Conservation (phyloP, 495 filamentous ascomycete genomes). For the Terfezia boudieri region DNA sequence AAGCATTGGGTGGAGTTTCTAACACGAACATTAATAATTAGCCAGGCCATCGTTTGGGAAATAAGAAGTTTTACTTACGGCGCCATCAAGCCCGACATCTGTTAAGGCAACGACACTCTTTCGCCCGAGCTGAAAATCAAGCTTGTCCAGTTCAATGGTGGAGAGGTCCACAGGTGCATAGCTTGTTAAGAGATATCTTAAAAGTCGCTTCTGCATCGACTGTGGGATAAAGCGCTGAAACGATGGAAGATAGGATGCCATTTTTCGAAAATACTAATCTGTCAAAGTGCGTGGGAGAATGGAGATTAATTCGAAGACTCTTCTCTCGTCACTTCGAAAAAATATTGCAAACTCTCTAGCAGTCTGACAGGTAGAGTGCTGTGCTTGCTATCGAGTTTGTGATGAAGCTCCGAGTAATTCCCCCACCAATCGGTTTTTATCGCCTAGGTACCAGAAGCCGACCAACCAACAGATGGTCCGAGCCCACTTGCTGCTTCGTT, state of each 20-base stretch:
- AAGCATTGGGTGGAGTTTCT: constrained; percentile 10
- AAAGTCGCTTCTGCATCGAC: constrained; percentile 57
- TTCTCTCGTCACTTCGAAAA: no score
- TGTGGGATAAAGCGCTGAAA: constrained; percentile 36
- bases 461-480: no score
- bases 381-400: no score
- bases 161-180: constrained; percentile 65
- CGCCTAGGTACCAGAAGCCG: no score
- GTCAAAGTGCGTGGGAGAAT: no score
- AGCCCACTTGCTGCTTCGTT: no score
- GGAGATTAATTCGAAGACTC: no score
- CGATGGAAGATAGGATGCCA: constrained; percentile 15
- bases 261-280: background rate
- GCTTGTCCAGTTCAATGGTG: constrained; percentile 51
- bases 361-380: no score
- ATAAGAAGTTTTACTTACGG: constrained; percentile 26
- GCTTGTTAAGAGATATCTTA: constrained; percentile 59
- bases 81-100: constrained; percentile 46
- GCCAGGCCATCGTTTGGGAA: background rate
- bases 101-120: constrained; percentile 56
- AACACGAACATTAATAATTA: background rate
- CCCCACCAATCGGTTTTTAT: no score
- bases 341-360: no score
- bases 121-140: constrained; percentile 56
- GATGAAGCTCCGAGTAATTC: no score